These are phyloP conservation scores for Hyaloscypha bicolor DNA, from an alignment of 495 filamentous ascomycete species.

Conservation along the genomic window DNA sequence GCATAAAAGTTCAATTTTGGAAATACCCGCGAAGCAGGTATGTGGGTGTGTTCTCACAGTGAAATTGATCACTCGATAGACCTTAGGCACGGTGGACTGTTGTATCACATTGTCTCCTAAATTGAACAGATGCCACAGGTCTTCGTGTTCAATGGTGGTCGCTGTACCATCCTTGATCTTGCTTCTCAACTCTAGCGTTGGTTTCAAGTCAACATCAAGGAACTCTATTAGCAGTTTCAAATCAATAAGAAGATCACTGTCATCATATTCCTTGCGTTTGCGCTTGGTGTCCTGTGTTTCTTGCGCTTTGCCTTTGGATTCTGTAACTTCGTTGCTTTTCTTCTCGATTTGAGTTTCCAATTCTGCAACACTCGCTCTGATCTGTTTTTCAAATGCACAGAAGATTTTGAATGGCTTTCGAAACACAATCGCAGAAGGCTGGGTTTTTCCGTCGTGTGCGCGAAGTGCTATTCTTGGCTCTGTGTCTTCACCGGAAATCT, in stretches of 20 bases:
- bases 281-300: too few relatives aligned
- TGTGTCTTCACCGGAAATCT: background rate
- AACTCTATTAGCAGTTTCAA: constrained; percentile 5
- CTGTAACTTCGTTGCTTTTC: background rate
- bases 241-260: background rate
- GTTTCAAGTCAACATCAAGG: constrained; percentile 4
- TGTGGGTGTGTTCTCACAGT: background rate
- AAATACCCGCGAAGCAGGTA: too few relatives aligned
- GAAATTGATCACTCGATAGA: constrained; percentile 1
- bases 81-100: background rate
- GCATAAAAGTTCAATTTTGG: background rate
- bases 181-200: constrained; percentile 5
- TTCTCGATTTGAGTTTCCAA: background rate
- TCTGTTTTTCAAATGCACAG: background rate
- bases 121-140: constrained; percentile 11
- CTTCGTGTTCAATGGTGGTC: constrained; percentile 1
- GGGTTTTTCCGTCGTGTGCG: too few relatives aligned
- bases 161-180: constrained; percentile 1
- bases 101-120: background rate
- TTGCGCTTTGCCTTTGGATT: too few relatives aligned
- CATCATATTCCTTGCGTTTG: background rate
- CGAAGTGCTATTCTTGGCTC: too few relatives aligned
- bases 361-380: background rate
- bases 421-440: background rate
- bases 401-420: constrained; percentile 3